phyloP scores from a whole-genome alignment of 805 yeast genomes.

The Torulaspora indica region DNA sequence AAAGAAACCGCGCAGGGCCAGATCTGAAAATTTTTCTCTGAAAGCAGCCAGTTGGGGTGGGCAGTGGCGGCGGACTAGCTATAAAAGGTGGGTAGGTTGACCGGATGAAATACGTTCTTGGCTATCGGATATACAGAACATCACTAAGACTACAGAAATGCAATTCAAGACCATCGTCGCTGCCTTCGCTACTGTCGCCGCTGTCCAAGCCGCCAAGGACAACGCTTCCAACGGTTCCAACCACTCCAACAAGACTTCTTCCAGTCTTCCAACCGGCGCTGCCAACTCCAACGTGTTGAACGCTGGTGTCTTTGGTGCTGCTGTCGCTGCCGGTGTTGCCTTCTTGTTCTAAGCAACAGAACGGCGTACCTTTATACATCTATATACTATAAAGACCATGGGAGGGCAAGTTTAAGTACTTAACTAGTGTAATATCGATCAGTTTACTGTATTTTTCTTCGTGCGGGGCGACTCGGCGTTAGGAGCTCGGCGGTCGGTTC shows the following conservation, averaged over 20 bases:
- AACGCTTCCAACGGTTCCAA: constrained; percentile 43
- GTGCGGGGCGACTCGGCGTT: not conserved
- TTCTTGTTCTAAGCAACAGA: constrained; percentile 42
- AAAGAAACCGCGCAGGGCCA: not conserved
- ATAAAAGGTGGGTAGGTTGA: not conserved
- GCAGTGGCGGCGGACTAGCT: no score
- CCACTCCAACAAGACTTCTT: constrained; percentile 39
- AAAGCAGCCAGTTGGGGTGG: not conserved
- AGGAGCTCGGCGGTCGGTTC: no score
- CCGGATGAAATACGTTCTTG: not conserved
- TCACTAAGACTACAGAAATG: constrained; percentile 41
- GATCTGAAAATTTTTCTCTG: constrained; percentile 2
- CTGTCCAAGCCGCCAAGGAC: constrained; percentile 59
- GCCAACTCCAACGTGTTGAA: constrained; percentile 54
- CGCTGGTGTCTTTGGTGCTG: constrained; percentile 77
- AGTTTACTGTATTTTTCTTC: not conserved
- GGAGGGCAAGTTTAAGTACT: not conserved
- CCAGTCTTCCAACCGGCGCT: constrained; percentile 43
- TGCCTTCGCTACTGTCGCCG: constrained; percentile 66
- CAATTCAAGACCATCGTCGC: constrained; percentile 66
- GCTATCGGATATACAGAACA: not conserved
- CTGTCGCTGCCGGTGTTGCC: constrained; percentile 76
- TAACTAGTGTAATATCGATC: constrained; percentile 1
- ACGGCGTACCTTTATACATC: constrained; percentile 1
- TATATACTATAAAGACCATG: constrained; percentile 5